Evolutionary conservation across 208 protist genomes (phyloP).

Genomic region (Phytomonas sp.): DNA sequence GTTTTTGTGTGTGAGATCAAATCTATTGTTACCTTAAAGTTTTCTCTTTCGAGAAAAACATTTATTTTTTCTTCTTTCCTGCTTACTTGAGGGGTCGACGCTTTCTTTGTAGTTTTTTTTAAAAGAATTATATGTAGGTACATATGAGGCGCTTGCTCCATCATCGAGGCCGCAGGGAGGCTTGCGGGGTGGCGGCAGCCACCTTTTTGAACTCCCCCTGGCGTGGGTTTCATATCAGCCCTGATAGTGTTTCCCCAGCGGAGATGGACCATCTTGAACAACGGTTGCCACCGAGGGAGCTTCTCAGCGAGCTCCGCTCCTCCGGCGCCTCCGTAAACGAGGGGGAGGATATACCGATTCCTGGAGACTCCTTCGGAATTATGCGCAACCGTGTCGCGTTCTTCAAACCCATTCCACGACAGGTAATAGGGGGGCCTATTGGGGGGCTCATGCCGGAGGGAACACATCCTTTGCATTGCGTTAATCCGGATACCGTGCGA

Average conservation of each 20-base stretch:
- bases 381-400: slow-evolving; percentile 78
- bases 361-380: slow-evolving; percentile 84
- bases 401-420: slow-evolving; percentile 63
- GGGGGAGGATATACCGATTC: slow-evolving; percentile 45
- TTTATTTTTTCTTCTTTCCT: neutral
- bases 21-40: neutral
- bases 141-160: neutral
- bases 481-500: slow-evolving; percentile 44
- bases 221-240: slow-evolving; percentile 3
- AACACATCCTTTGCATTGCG: slow-evolving; percentile 44
- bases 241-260: slow-evolving; percentile 31
- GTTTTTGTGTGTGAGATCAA: neutral
- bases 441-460: slow-evolving; percentile 57
- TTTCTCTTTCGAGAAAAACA: neutral
- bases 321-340: slow-evolving; percentile 25
- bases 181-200: neutral
- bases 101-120: neutral
- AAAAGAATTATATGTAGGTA: neutral
- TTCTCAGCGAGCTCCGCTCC: slow-evolving; percentile 43
- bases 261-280: slow-evolving; percentile 62
- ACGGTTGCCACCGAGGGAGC: slow-evolving; percentile 56
- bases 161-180: neutral
- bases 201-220: neutral
- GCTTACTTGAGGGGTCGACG: neutral
- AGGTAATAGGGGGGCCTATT: slow-evolving; percentile 20